phyloP scores from a whole-genome alignment of 768 basidiomycete species.

The Tephrocybe sp. region DNA sequence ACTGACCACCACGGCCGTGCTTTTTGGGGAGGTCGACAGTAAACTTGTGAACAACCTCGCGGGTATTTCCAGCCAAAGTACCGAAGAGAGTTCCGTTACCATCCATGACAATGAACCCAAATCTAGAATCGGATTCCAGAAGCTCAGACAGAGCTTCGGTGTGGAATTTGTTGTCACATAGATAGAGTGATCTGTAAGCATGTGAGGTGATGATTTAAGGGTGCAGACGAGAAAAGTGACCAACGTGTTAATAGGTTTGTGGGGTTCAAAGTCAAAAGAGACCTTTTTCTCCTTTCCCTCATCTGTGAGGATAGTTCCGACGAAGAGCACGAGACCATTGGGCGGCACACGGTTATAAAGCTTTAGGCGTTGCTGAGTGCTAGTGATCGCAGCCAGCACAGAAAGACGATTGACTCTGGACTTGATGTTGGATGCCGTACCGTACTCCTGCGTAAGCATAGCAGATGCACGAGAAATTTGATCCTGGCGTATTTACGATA shows the following conservation, averaged over 20 bases:
- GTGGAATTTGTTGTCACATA: conserved; percentile 99
- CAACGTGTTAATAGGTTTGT: conserved; percentile 98
- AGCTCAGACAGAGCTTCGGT: conserved; percentile 96
- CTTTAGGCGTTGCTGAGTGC: conserved; percentile 96
- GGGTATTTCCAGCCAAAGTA: conserved; percentile 93
- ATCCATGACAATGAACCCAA: conserved; percentile 99
- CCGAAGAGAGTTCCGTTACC: conserved; percentile 98
- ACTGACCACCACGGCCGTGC: conserved; percentile 99
- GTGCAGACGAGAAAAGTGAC: conserved; percentile 23
- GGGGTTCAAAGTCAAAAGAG: conserved; percentile 97
- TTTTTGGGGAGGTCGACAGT: conserved; percentile 99
- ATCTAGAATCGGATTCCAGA: conserved; percentile 94
- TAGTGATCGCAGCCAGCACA: conserved; percentile 96
- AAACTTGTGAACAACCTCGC: conserved; percentile 97
- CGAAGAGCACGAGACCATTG: conserved; percentile 96
- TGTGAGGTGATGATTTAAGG: conserved; percentile 3
- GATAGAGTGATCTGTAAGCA: conserved; percentile 79
- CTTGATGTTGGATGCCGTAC: conserved; percentile 99
- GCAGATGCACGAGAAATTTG: conserved; percentile 93
- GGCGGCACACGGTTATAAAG: conserved; percentile 95
- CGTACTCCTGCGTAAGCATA: conserved; percentile 98
- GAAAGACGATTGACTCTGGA: conserved; percentile 97
- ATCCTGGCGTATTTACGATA: conserved; percentile 42
- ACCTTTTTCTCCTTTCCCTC: conserved; percentile 99
- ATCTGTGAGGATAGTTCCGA: conserved; percentile 96